phyloP scores from a whole-genome alignment of 345 rosid genomes.

The Eucalyptus leucophloia region DNA sequence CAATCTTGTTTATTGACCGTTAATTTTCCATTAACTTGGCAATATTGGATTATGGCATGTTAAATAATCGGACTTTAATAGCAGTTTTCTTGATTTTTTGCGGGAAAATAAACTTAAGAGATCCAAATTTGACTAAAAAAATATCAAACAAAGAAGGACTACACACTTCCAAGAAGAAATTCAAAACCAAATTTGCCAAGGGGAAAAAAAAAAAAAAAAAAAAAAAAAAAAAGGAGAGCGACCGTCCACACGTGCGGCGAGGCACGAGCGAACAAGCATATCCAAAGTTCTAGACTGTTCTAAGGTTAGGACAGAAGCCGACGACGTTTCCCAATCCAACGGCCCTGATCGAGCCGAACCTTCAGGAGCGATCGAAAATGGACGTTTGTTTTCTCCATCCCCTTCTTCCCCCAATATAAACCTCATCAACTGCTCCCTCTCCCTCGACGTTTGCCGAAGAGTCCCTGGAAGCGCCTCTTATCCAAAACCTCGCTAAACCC shows the following conservation, averaged over 20 bases:
- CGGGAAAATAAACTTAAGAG: background rate
- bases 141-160: background rate
- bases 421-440: background rate
- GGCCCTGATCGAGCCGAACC: background rate
- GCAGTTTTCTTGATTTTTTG: background rate
- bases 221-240: background rate
- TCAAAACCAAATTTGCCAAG: background rate
- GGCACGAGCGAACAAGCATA: background rate
- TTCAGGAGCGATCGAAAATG: background rate
- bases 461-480: background rate
- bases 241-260: background rate
- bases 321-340: background rate
- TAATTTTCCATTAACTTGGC: background rate
- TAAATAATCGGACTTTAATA: background rate
- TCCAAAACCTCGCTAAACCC: slow-evolving; percentile 14
- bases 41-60: background rate
- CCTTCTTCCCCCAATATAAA: background rate
- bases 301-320: background rate
- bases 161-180: background rate
- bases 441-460: background rate
- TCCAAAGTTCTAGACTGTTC: background rate
- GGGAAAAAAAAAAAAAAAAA: background rate
- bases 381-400: background rate
- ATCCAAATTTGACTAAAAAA: background rate
- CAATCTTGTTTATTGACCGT: rapidly evolving